Base-by-base conservation (phyloP, 805 yeast genomes). In the Spathaspora arborariae region DNA sequence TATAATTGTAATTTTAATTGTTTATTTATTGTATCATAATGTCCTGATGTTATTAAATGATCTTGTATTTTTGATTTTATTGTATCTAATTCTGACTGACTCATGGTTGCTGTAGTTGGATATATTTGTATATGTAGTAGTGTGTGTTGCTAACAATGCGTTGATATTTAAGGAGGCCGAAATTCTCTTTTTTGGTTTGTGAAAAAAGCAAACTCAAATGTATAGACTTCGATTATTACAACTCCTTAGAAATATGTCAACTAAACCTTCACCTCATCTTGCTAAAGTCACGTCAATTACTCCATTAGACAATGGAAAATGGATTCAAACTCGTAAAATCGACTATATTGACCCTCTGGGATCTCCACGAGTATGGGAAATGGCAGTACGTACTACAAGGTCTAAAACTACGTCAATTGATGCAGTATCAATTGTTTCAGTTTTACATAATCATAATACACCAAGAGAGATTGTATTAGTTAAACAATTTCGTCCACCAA, bases 401-500 rank as follows among this genome's bases (percentile, higher is more conserved):
- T 78, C 82, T 8, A 74, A 66, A 21, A 62, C 67, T 20, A 67
- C 82, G 11, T 80, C 78, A 3, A 74, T 84, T 20, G 99, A 92
- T 62, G 98, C 96, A 0, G 97, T 94, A n/a, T 91, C 92, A 2
- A 84, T 92, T 40, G 70, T 91, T 24, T 91, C 96, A 0, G 70
- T 90, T 15, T 65, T 90, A 44, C 75, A 80, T 51, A 66, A 72
- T 21, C 67, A 78, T 5, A 76, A 76, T 18, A 27, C 47, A 11
- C 54, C 53, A 1, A 53, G 56, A 21, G 62, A 67, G 39, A 58
- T 79, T 21, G 76, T 90, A 6, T 68, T 94, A 15, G 92, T 88
- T 60, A 88, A 88, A 60, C 99, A 92, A 63, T 92, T 85, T 68
- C 77, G 99, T 47, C 97, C 98, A 1, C 98, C 99, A 1, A 86